Percentiles rank a stretch among this genome's conserved stretches.
These are phyloP conservation scores for Tanacetum coccineum DNA, from an alignment of 129 eudicot genomes.

Conservation along the genomic window DNA sequence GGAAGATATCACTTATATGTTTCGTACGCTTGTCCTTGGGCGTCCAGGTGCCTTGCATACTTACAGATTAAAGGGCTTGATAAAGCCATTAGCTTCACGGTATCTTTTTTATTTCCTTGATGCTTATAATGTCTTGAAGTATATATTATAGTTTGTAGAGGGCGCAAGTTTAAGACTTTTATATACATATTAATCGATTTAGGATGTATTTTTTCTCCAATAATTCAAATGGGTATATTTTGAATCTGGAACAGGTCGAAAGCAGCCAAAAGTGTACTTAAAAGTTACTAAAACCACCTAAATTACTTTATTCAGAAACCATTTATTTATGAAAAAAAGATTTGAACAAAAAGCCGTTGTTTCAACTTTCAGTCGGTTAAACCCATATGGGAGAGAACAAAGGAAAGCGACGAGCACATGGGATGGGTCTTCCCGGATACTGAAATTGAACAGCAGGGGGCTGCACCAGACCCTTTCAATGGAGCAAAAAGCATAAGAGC, in stretches of 20 bases:
- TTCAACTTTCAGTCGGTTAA: conserved; percentile 60
- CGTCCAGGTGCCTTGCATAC: conserved; percentile 83
- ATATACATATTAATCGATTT: background rate
- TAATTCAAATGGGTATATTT: background rate
- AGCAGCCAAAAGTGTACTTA: background rate
- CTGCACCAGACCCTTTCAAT: conserved; percentile 64
- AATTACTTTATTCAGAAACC: too few species aligned
- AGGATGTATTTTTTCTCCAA: background rate
- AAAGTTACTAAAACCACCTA: too few species aligned
- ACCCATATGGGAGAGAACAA: conserved; percentile 88
- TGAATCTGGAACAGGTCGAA: background rate
- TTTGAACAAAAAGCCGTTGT: background rate
- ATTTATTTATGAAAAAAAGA: background rate
- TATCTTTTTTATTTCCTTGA: conserved; percentile 19
- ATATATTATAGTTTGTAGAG: background rate
- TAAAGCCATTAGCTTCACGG: conserved; percentile 69
- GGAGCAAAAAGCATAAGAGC: too few species aligned
- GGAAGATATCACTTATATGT: conserved; percentile 87
- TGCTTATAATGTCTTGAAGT: background rate
- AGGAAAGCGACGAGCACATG: conserved; percentile 83
- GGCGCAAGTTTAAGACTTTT: background rate
- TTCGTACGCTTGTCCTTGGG: conserved; percentile 98
- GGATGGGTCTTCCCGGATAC: conserved; percentile 91
- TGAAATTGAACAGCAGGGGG: conserved; percentile 76
- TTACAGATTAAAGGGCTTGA: conserved; percentile 79